phyloP scores from a whole-genome alignment of 2,329 filamentous ascomycete genomes.

The Tolypocladium tropicale region DNA sequence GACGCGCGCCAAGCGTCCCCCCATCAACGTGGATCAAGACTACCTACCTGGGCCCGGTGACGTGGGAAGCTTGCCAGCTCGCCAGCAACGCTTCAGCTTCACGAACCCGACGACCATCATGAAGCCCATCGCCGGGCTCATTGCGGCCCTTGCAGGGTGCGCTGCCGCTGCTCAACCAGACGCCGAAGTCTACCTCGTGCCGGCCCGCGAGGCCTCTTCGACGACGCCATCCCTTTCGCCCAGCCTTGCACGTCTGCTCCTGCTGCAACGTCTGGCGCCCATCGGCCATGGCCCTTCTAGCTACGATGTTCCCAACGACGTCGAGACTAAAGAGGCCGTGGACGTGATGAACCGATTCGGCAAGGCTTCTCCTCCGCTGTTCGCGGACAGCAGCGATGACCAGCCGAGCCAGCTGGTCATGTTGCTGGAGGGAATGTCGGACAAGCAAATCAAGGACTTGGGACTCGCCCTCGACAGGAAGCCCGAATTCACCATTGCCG shows the following conservation, averaged over 20 bases:
- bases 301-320: slow-evolving; percentile 31
- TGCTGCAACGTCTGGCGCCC: slow-evolving; percentile 45
- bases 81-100: slow-evolving; percentile 20
- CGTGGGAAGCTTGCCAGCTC: slow-evolving; percentile 13
- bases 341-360: slow-evolving; percentile 51
- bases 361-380: slow-evolving; percentile 38
- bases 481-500: slow-evolving; percentile 39
- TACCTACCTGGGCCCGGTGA: slow-evolving; percentile 16
- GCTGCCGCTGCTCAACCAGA: slow-evolving; percentile 26
- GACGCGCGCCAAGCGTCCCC: slow-evolving; percentile 10
- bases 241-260: slow-evolving; percentile 45
- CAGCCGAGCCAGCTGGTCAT: slow-evolving; percentile 46
- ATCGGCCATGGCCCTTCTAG: slow-evolving; percentile 36
- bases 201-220: slow-evolving; percentile 15
- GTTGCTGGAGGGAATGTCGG: slow-evolving; percentile 45
- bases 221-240: slow-evolving; percentile 34
- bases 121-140: slow-evolving; percentile 31
- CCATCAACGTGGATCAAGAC: slow-evolving; percentile 1
- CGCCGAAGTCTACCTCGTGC: slow-evolving; percentile 46
- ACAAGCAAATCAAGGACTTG: slow-evolving; percentile 33
- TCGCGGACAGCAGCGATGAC: slow-evolving; percentile 24
- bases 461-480: slow-evolving; percentile 22
- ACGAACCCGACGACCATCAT: slow-evolving; percentile 24
- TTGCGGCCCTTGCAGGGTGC: slow-evolving; percentile 26
- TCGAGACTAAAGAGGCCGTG: slow-evolving; percentile 37